These are phyloP conservation scores for Tilletia caries DNA, from an alignment of 1,284 basidiomycete genomes.

Conservation along the genomic window DNA sequence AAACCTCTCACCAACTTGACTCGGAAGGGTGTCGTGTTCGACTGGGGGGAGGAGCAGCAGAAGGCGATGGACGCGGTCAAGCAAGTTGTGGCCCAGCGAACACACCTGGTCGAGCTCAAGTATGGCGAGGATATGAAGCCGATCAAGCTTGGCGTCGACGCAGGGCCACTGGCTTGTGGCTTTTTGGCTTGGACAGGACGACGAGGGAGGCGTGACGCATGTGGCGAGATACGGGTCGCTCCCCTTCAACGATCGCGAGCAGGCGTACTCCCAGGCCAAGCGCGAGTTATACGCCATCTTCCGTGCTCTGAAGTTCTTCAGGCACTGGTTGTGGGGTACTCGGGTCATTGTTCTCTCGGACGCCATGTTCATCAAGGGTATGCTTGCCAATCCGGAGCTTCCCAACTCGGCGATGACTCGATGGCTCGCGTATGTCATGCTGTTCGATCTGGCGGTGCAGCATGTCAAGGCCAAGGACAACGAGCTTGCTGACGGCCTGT, in stretches of 20 bases:
- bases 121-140: neutral
- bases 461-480: neutral
- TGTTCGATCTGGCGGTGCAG: neutral
- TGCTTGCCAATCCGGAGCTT: no score
- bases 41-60: neutral
- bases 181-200: neutral
- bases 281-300: neutral
- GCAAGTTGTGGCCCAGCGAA: neutral
- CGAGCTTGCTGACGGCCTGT: neutral
- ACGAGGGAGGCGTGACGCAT: neutral
- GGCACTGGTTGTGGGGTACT: no score
- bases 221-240: neutral
- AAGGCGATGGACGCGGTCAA: neutral
- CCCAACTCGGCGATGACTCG: no score
- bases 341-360: no score
- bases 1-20: neutral
- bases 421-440: neutral
- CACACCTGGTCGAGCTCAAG: slow-evolving; percentile 1
- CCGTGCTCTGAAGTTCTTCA: neutral
- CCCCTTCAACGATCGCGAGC: neutral
- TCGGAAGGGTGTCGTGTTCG: neutral
- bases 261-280: neutral
- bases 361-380: no score
- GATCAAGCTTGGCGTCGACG: neutral
- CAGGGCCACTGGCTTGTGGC: neutral